phyloP scores from a whole-genome alignment of 805 yeast genomes.

The Saturnispora kantuleensis region DNA sequence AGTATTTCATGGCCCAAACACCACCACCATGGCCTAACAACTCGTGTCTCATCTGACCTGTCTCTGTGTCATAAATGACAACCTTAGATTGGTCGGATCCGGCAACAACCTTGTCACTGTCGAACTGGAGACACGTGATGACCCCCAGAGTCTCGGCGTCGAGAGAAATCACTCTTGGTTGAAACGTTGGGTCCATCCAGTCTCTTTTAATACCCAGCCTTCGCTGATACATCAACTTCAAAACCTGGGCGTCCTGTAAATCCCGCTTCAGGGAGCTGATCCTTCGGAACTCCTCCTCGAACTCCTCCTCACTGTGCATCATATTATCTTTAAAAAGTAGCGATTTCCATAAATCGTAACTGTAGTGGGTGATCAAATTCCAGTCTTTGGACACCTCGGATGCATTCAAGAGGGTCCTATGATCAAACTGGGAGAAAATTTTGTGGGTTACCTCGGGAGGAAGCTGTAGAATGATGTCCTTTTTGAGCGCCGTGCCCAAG shows the following conservation, averaged over 20 bases:
- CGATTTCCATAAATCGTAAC: slow-evolving; percentile 60
- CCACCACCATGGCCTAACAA: slow-evolving; percentile 93
- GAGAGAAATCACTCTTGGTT: slow-evolving; percentile 57
- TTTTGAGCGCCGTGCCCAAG: slow-evolving; percentile 46
- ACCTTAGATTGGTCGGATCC: slow-evolving; percentile 86
- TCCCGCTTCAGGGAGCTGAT: slow-evolving; percentile 8
- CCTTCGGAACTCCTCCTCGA: slow-evolving; percentile 25
- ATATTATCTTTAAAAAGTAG: slow-evolving; percentile 54
- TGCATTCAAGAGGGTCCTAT: slow-evolving; percentile 47
- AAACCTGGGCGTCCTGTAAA: slow-evolving; percentile 12
- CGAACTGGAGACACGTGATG: slow-evolving; percentile 93
- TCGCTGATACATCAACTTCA: slow-evolving; percentile 43
- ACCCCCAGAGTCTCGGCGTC: slow-evolving; percentile 63
- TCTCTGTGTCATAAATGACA: slow-evolving; percentile 66
- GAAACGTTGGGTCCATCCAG: slow-evolving; percentile 71
- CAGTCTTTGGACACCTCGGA: slow-evolving; percentile 61
- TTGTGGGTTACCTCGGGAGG: slow-evolving; percentile 69
- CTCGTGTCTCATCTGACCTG: slow-evolving; percentile 54
- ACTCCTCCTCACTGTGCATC: slow-evolving; percentile 35
- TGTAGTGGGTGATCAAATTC: slow-evolving; percentile 52
- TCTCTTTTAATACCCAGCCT: slow-evolving; percentile 47
- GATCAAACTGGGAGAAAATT: slow-evolving; percentile 57
- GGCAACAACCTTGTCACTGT: slow-evolving; percentile 79
- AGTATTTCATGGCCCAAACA: slow-evolving; percentile 94
- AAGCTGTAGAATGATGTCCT: slow-evolving; percentile 61